Conservation (phyloP, 768 basidiomycete species). For the Trametes villosa region DNA sequence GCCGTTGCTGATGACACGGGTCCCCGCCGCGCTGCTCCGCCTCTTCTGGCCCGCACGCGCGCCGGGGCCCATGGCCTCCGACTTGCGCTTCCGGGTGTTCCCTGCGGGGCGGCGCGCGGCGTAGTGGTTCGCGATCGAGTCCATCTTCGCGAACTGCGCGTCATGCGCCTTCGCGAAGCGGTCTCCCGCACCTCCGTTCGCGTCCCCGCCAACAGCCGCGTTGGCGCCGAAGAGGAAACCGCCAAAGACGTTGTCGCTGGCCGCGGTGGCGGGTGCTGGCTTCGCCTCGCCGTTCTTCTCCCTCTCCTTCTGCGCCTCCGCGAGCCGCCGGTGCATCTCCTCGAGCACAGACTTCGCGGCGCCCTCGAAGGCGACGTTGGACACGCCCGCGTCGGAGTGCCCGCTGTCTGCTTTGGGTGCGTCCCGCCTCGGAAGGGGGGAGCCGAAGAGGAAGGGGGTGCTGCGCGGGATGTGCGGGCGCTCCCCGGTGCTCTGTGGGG, state of each 20-base stretch:
- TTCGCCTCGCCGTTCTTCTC: constrained; percentile 47
- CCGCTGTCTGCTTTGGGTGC: neutral
- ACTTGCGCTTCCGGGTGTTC: constrained; percentile 46
- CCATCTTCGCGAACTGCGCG: constrained; percentile 75
- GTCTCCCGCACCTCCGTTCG: constrained; percentile 18
- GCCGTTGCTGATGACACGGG: constrained; percentile 44
- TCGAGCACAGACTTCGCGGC: constrained; percentile 75
- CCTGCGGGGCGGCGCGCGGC: constrained; percentile 44
- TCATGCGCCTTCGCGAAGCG: constrained; percentile 66
- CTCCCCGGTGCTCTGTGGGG: neutral
- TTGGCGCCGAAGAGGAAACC: neutral
- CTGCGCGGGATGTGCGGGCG: constrained; percentile 30
- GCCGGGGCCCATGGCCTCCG: constrained; percentile 44
- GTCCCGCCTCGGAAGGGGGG: constrained; percentile 64
- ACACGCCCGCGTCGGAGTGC: constrained; percentile 37
- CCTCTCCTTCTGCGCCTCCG: constrained; percentile 47
- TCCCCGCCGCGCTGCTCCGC: constrained; percentile 38
- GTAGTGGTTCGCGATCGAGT: constrained; percentile 65
- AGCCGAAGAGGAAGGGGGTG: constrained; percentile 77
- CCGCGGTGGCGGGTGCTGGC: neutral
- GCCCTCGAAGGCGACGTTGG: constrained; percentile 66
- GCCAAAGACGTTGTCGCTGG: neutral
- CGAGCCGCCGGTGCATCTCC: constrained; percentile 80
- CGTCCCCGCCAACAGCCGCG: neutral
- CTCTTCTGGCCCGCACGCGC: constrained; percentile 28